These are phyloP conservation scores for Populus hybrid DNA, from an alignment of 441 rosid genomes.

Conservation along the genomic window DNA sequence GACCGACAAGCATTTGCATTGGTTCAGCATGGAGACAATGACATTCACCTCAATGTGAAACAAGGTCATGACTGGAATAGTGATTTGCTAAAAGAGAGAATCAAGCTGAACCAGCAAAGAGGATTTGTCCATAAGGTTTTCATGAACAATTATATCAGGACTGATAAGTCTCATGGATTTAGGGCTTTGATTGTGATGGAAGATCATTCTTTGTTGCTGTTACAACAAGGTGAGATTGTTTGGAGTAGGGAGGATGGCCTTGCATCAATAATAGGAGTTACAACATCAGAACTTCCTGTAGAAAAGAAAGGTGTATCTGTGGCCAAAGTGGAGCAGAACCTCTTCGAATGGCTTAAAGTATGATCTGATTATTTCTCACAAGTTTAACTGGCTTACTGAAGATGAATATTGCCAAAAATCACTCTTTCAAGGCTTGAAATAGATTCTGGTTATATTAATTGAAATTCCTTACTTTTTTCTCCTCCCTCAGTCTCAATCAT, in stretches of 20 bases:
- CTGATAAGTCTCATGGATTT: constrained; percentile 91
- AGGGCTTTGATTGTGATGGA: constrained; percentile 97
- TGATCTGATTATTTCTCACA: constrained; percentile 12
- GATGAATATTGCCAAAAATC: not conserved
- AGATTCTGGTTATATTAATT: not conserved
- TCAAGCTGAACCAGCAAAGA: constrained; percentile 69
- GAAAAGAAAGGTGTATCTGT: constrained; percentile 90
- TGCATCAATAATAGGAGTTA: constrained; percentile 84
- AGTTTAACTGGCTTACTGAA: constrained; percentile 1
- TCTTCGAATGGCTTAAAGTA: constrained; percentile 98
- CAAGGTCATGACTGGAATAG: constrained; percentile 55
- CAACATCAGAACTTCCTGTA: constrained; percentile 89
- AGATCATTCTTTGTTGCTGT: constrained; percentile 89
- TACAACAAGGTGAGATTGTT: constrained; percentile 92
- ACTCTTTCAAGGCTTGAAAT: not conserved
- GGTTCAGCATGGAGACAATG: constrained; percentile 58
- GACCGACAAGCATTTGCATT: constrained; percentile 73
- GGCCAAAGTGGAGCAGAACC: constrained; percentile 87
- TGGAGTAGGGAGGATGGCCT: constrained; percentile 98
- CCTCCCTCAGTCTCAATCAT: not conserved
- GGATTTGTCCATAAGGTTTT: constrained; percentile 88
- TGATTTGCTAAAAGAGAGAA: constrained; percentile 70
- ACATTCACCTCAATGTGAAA: constrained; percentile 71
- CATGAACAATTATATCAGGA: constrained; percentile 80
- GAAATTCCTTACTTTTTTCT: not conserved